These are phyloP conservation scores for Gaeumannomyces tritici DNA, from an alignment of 2,329 filamentous ascomycete genomes.

Conservation along the genomic window DNA sequence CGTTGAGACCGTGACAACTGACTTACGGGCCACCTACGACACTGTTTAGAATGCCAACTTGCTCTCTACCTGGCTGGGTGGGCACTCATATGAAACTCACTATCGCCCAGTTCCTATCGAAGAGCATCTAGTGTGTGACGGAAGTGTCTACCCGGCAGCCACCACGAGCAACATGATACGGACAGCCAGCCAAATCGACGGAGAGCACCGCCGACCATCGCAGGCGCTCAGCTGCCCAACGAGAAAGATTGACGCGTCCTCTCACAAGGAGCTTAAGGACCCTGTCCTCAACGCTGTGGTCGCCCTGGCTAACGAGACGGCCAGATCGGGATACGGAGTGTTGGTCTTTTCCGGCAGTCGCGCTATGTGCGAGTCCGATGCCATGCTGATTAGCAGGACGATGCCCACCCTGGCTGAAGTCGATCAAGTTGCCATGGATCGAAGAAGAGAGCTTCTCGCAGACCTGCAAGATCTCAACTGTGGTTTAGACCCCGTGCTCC, in stretches of 20 bases:
- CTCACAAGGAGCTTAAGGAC: slow-evolving; percentile 52
- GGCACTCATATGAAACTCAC: slow-evolving; percentile 61
- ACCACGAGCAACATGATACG: slow-evolving; percentile 49
- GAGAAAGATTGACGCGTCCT: slow-evolving; percentile 43
- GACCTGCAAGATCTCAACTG: slow-evolving; percentile 57
- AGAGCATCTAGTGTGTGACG: slow-evolving; percentile 64
- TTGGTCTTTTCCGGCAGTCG: slow-evolving; percentile 68
- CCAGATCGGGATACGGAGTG: slow-evolving; percentile 56
- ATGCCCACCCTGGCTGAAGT: slow-evolving; percentile 44
- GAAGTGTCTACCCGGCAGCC: slow-evolving; percentile 53
- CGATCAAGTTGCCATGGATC: slow-evolving; percentile 39
- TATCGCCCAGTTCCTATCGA: slow-evolving; percentile 69
- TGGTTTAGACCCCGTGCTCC: slow-evolving; percentile 56
- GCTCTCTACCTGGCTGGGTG: slow-evolving; percentile 60
- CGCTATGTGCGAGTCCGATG: slow-evolving; percentile 56
- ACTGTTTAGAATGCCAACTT: slow-evolving; percentile 55
- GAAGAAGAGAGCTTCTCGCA: slow-evolving; percentile 52
- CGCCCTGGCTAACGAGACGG: slow-evolving; percentile 59
- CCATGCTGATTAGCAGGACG: slow-evolving; percentile 56
- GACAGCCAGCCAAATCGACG: slow-evolving; percentile 41
- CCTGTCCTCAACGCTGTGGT: slow-evolving; percentile 62
- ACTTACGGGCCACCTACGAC: not conserved
- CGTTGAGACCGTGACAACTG: not conserved
- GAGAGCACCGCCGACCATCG: slow-evolving; percentile 17
- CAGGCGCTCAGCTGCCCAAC: slow-evolving; percentile 27